phyloP scores from a whole-genome alignment of 2,329 filamentous ascomycete genomes.

The Colletotrichum incanum region DNA sequence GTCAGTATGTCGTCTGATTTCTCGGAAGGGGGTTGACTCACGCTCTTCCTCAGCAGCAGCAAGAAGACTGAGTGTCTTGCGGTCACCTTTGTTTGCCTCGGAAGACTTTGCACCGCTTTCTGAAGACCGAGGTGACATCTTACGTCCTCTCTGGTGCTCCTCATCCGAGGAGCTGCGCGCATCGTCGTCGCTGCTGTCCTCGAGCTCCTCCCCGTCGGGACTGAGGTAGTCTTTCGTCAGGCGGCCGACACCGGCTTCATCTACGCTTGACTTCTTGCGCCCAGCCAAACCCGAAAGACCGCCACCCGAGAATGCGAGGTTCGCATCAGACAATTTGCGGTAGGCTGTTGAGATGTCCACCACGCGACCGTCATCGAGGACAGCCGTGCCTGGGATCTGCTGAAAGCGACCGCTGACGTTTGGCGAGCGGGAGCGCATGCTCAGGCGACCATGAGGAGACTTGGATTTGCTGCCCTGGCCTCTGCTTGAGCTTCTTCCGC shows the following conservation, averaged over 20 bases:
- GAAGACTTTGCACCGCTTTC: slow-evolving; percentile 58
- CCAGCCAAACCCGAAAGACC: slow-evolving; percentile 74
- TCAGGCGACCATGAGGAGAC: slow-evolving; percentile 67
- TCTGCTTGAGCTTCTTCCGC: slow-evolving; percentile 46
- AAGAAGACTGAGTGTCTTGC: slow-evolving; percentile 73
- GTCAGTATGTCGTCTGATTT: slow-evolving; percentile 43
- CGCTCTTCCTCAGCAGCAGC: slow-evolving; percentile 86
- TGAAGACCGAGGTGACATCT: slow-evolving; percentile 64
- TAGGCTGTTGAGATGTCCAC: slow-evolving; percentile 81
- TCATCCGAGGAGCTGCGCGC: slow-evolving; percentile 76
- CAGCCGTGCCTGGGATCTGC: slow-evolving; percentile 51
- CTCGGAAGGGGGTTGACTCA: slow-evolving; percentile 61
- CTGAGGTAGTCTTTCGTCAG: slow-evolving; percentile 78
- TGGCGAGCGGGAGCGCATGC: slow-evolving; percentile 41
- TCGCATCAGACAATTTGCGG: slow-evolving; percentile 79
- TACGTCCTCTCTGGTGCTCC: slow-evolving; percentile 75
- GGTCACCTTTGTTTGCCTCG: slow-evolving; percentile 55
- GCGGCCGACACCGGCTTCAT: slow-evolving; percentile 66
- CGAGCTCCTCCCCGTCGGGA: slow-evolving; percentile 77
- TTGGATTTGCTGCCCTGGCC: slow-evolving; percentile 64
- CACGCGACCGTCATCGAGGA: slow-evolving; percentile 73
- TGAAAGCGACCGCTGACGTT: slow-evolving; percentile 42
- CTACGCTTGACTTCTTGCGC: slow-evolving; percentile 63
- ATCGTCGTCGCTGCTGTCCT: slow-evolving; percentile 81
- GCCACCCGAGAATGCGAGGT: slow-evolving; percentile 75